A percentile compares a stretch with the other conserved stretches of the same genome.
phyloP scores from a whole-genome alignment of 2,329 filamentous ascomycete genomes.

The Talaromyces sp. region DNA sequence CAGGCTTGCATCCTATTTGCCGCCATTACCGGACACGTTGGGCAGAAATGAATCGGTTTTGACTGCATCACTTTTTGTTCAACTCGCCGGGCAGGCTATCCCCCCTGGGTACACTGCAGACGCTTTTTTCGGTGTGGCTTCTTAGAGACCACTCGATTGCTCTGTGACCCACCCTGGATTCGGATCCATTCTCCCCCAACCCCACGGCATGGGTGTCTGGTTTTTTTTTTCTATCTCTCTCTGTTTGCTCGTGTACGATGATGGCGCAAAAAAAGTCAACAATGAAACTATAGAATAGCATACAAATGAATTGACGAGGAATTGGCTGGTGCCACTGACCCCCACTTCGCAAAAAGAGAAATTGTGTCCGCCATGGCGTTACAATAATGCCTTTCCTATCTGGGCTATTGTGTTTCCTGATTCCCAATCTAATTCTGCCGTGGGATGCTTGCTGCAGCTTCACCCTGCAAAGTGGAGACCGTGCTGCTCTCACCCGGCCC shows the following conservation, averaged over 20 bases:
- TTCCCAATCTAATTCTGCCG: constrained; percentile 25
- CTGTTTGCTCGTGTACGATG: constrained; percentile 11
- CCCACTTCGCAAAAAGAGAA: constrained; percentile 29
- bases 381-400: constrained; percentile 27
- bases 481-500: constrained; percentile 32
- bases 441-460: constrained; percentile 32
- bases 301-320: constrained; percentile 4
- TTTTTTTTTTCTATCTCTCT: no score
- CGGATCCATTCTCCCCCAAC: constrained; percentile 7
- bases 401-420: constrained; percentile 19
- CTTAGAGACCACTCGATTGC: constrained; percentile 4
- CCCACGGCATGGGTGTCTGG: neutral
- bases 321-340: constrained; percentile 30
- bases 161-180: constrained; percentile 9
- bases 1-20: constrained; percentile 30
- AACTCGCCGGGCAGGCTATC: constrained; percentile 3
- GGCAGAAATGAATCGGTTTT: constrained; percentile 32
- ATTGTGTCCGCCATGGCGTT: constrained; percentile 28
- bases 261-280: constrained; percentile 15
- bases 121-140: constrained; percentile 11
- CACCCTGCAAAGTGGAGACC: constrained; percentile 31
- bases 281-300: neutral
- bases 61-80: constrained; percentile 23
- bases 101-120: constrained; percentile 15
- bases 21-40: constrained; percentile 26